Evolutionary conservation across 805 yeast genomes (phyloP).

Genomic region (Candida wancherniae): DNA sequence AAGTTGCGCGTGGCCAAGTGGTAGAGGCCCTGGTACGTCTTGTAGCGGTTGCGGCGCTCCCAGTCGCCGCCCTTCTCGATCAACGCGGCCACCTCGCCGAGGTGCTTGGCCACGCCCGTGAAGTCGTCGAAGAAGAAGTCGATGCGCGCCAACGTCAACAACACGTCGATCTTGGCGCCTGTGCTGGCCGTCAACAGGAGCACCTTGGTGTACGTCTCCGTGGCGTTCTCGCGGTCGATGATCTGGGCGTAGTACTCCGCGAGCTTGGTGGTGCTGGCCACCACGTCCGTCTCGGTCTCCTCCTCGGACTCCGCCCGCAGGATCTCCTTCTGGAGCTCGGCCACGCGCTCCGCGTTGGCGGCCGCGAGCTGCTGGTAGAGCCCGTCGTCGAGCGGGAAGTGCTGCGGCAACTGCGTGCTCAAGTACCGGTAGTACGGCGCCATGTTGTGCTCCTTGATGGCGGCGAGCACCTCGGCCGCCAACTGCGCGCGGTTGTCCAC

Average conservation of each 20-base stretch:
- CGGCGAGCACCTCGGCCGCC: conserved; percentile 41
- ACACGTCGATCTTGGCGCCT: conserved; percentile 85
- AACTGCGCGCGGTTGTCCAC: conserved; percentile 39
- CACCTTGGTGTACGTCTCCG: conserved; percentile 63
- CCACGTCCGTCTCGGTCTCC: conserved; percentile 82
- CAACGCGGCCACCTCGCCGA: conserved; percentile 66
- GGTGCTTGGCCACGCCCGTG: conserved; percentile 58
- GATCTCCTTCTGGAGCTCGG: conserved; percentile 49
- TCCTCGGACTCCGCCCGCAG: conserved; percentile 57
- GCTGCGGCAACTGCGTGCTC: conserved; percentile 26
- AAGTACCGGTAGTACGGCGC: conserved; percentile 81
- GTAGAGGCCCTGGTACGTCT: conserved; percentile 85
- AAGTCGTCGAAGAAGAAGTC: conserved; percentile 89
- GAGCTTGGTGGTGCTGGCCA: conserved; percentile 69
- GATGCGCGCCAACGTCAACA: conserved; percentile 74
- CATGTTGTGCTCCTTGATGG: conserved; percentile 58
- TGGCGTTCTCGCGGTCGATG: conserved; percentile 74
- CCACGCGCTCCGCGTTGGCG: conserved; percentile 53
- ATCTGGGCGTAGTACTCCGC: conserved; percentile 86
- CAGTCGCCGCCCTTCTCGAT: conserved; percentile 98
- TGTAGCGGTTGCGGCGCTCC: conserved; percentile 95
- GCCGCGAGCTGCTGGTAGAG: conserved; percentile 47
- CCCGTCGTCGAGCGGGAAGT: conserved; percentile 54
- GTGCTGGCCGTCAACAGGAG: conserved; percentile 76
- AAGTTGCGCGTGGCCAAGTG: conserved; percentile 82